These are phyloP conservation scores for Colletotrichum camelliae DNA, from an alignment of 2,329 filamentous ascomycete species.

Conservation along the genomic window DNA sequence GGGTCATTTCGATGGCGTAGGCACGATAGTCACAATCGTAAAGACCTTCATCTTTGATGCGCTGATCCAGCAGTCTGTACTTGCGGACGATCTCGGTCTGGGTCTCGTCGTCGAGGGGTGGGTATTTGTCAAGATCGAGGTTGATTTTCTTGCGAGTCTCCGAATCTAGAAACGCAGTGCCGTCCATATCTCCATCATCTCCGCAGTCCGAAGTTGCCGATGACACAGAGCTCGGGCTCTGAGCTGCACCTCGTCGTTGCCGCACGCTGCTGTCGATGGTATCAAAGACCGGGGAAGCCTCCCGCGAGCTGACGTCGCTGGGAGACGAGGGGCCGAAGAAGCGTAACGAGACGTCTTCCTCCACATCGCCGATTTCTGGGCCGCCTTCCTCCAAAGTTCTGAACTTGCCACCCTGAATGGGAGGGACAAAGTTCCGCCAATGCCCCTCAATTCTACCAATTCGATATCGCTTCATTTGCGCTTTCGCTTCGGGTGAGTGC, in stretches of 20 bases:
- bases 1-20: constrained; percentile 75
- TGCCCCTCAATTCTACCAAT: constrained; percentile 81
- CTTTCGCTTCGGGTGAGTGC: constrained; percentile 79
- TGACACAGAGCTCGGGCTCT: constrained; percentile 44
- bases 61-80: constrained; percentile 79
- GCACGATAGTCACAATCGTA: constrained; percentile 85
- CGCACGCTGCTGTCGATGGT: constrained; percentile 32
- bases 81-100: constrained; percentile 80
- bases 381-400: constrained; percentile 41
- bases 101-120: constrained; percentile 72
- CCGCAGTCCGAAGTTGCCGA: constrained; percentile 61
- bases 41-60: constrained; percentile 75
- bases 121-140: constrained; percentile 81
- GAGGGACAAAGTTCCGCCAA: constrained; percentile 89
- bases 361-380: constrained; percentile 40
- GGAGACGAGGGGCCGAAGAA: constrained; percentile 38
- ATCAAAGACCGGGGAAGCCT: constrained; percentile 58
- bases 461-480: constrained; percentile 80
- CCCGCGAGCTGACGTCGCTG: constrained; percentile 58
- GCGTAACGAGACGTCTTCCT: constrained; percentile 21
- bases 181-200: constrained; percentile 50
- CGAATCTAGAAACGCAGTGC: constrained; percentile 72
- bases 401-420: constrained; percentile 88
- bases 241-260: constrained; percentile 29
- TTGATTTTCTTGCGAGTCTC: constrained; percentile 77